Evolutionary conservation across 495 filamentous ascomycete species (phyloP), one percentile per base, ranked within the genome.

Genomic region (Trichoderma reesei): DNA sequence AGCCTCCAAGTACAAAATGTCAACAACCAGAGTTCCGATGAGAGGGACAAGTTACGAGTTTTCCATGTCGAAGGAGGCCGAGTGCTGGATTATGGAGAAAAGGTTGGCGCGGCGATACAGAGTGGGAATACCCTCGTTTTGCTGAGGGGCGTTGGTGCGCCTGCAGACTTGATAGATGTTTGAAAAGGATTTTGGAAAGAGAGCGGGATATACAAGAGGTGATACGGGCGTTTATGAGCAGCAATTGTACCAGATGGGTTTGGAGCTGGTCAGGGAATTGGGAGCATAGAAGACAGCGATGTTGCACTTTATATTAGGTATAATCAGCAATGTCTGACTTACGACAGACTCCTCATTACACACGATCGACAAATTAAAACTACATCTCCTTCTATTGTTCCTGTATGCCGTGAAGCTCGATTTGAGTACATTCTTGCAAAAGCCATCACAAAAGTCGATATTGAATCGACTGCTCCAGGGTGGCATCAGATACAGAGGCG

Each of bases 51-150:
- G 70, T 69, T 98, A 67, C 73, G 93, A 42, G 83, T 98, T 1
- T 98, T 94, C 64, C 93, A 98, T 74, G 89, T 97, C 0, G 94
- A 98, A 71, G 88, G 86, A 0, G 95, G 95, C 1, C 76, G 90
- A 64, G 77, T 98, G 65, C 71, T 98, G 67, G 89, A 88, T 59
- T 98, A 97, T 74, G 84, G 83, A 31, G 92, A 96, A 75, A 88
- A 91, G 74, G 74, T 88, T 26, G 92, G 88, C 8, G 82, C 85
- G 70, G 81, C 81, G 10, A 72, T 90, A 66, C 83, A 82, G 63
- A 86, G 80, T 68, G 95, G 94, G 3, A 90, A 98, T 74, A 97
- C 90, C 9, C 82, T 98, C 66, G 92, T 98, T 13, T 70, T 98
- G 73, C 69, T 98, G 62, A 82, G 94, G 66, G 94, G 94, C 1